A percentile compares a stretch with the other conserved stretches of the same genome.
phyloP scores from a whole-genome alignment of 1,284 basidiomycete species.

The Heliocybe sulcata region DNA sequence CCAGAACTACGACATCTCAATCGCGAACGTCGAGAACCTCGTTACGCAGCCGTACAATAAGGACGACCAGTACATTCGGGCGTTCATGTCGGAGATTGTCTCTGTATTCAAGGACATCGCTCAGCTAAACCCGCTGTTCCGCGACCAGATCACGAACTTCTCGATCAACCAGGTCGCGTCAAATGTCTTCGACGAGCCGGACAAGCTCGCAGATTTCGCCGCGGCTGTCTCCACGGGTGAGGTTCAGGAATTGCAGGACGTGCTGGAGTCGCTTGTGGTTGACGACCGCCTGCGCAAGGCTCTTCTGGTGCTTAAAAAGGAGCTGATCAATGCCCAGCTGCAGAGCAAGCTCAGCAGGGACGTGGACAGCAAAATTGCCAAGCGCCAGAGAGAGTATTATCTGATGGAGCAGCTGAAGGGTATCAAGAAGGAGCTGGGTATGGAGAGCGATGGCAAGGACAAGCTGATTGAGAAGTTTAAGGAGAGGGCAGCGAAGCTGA shows the following conservation, averaged over 20 bases:
- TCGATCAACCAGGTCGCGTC: slow-evolving; percentile 91
- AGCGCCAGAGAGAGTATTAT: slow-evolving; percentile 96
- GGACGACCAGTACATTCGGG: slow-evolving; percentile 90
- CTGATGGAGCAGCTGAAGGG: slow-evolving; percentile 98
- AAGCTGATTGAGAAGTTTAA: slow-evolving; percentile 96
- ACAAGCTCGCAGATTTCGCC: slow-evolving; percentile 97
- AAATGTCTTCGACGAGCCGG: slow-evolving; percentile 98
- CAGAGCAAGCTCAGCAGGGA: slow-evolving; percentile 94
- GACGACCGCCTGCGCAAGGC: slow-evolving; percentile 91
- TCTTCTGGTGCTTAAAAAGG: slow-evolving; percentile 92
- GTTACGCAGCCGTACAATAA: slow-evolving; percentile 81
- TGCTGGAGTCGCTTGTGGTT: slow-evolving; percentile 82
- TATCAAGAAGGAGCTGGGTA: slow-evolving; percentile 98
- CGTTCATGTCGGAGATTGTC: slow-evolving; percentile 95
- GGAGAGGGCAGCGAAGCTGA: slow-evolving; percentile 79
- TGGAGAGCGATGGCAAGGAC: slow-evolving; percentile 97
- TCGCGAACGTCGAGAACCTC: slow-evolving; percentile 89
- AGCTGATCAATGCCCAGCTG: slow-evolving; percentile 94
- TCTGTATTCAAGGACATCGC: slow-evolving; percentile 99
- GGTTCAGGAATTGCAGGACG: slow-evolving; percentile 88
- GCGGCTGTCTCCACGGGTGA: slow-evolving; percentile 94
- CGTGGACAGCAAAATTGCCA: slow-evolving; percentile 95
- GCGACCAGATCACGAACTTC: slow-evolving; percentile 97
- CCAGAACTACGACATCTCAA: slow-evolving; percentile 83
- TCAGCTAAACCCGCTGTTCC: slow-evolving; percentile 94